phyloP scores from a whole-genome alignment of 2,329 filamentous ascomycete genomes.

The Penicillium olsonii region DNA sequence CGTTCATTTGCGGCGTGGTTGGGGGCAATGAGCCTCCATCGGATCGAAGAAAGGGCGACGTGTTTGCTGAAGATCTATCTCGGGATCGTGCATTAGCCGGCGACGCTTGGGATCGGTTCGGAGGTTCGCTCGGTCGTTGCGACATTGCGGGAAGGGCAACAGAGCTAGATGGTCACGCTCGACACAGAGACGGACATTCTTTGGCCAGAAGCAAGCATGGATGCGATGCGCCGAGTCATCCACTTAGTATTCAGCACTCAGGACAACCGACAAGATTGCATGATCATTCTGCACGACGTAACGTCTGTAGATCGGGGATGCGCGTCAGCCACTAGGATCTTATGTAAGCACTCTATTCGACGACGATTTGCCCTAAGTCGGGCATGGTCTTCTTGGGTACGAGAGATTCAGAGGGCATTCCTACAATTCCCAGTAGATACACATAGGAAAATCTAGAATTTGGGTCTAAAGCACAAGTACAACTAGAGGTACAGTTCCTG shows the following conservation, averaged over 20 bases:
- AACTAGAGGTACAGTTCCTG: slow-evolving; percentile 44
- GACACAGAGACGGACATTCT: slow-evolving; percentile 21
- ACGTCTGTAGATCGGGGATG: slow-evolving; percentile 16
- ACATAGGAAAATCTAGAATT: slow-evolving; percentile 37
- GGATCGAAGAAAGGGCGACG: slow-evolving; percentile 10
- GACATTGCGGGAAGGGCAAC: slow-evolving; percentile 23
- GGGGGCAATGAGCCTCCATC: slow-evolving; percentile 22
- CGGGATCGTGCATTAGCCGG: slow-evolving; percentile 13
- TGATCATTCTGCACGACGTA: neutral
- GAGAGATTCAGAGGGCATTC: too few species aligned
- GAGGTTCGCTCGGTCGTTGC: slow-evolving; percentile 21
- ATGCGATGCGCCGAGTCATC: slow-evolving; percentile 2
- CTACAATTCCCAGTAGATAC: too few species aligned
- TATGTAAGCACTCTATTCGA: slow-evolving; percentile 9
- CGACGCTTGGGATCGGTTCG: slow-evolving; percentile 16
- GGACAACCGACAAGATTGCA: slow-evolving; percentile 1
- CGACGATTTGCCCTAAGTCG: neutral
- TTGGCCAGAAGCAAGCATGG: slow-evolving; percentile 24
- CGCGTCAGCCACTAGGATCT: slow-evolving; percentile 8
- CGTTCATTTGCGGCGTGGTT: slow-evolving; percentile 26
- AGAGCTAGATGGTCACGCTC: slow-evolving; percentile 24
- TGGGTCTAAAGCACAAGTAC: slow-evolving; percentile 39
- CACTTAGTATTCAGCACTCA: neutral
- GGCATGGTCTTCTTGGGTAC: too few species aligned
- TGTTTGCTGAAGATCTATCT: slow-evolving; percentile 1